phyloP scores from a whole-genome alignment of 441 rosid species.

The Omphalea diandra region DNA sequence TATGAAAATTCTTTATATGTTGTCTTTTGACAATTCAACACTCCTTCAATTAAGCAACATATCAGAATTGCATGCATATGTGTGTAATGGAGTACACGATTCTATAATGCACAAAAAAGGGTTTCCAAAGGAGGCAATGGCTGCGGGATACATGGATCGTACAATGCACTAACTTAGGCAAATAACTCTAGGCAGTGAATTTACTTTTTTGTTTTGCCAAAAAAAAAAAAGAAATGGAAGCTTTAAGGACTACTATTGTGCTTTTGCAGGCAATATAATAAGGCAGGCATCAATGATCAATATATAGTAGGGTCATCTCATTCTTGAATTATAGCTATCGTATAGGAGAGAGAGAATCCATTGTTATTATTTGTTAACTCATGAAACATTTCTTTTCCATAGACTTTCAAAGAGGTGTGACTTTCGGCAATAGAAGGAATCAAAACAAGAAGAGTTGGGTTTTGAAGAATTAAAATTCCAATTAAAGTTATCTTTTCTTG shows the following conservation, averaged over 20 bases:
- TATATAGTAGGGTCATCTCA: too few species aligned
- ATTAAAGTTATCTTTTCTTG: background rate
- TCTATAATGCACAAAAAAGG: background rate
- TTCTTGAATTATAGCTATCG: too few species aligned
- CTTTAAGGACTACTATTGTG: background rate
- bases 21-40: background rate
- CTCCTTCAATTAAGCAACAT: background rate
- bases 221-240: too few species aligned
- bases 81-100: constrained; percentile 12
- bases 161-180: constrained; percentile 17
- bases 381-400: too few species aligned
- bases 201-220: too few species aligned
- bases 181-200: background rate
- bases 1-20: too few species aligned
- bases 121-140: constrained; percentile 11
- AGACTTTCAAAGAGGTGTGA: background rate
- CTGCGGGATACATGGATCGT: constrained; percentile 18
- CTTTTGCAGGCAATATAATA: too few species aligned
- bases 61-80: background rate
- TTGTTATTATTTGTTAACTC: too few species aligned
- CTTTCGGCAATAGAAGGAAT: too few species aligned
- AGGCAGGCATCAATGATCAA: too few species aligned
- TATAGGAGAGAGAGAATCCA: too few species aligned
- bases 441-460: too few species aligned
- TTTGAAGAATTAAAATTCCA: constrained; percentile 17